Base-by-base conservation (phyloP, 75 land plant species). In the Pinus tabuliformis region DNA sequence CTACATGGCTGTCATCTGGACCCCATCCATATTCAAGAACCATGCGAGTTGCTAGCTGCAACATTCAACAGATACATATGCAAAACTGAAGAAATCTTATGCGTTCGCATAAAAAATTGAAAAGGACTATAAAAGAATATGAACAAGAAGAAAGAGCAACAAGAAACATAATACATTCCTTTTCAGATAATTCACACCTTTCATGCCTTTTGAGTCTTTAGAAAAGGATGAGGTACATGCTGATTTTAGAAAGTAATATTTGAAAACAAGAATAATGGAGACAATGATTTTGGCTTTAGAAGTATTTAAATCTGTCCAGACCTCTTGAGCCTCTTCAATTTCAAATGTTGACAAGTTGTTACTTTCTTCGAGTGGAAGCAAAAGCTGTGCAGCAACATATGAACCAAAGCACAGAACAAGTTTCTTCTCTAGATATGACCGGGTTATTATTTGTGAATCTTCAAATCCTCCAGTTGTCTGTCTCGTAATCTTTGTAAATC, bases 1-100 rank as follows among this genome's bases (percentile, higher is more conserved):
- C 82, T 60, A 88, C 77, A 37, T 83, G 88, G 83, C 88, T 89
- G 82, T 88, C 94, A 86, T 94, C 95, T 36, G 92, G 93, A 12
- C 90, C 90, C 99, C 99, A 97, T 12, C 99, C 99, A 84, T 84
- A 92, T 78, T 97, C 88, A 86, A 94, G 77, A 70, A 97, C 98
- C 99, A 97, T 97, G 57, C 80, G 64, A 11, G 93, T 86, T 9
- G 98, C 97, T 80, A 94, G 89, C 98, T 94, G 91, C 66, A 75
- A 70, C 54, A 49, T 49, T 49, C 54, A 49, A 49, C 54, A 49
- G 12, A 49, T 49, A 49, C 12, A 49, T 9, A 49, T 9, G 54
- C 12, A 49, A 49, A 9, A 49, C 54, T 9, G 11, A 49, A 49
- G 11, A 49, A 8, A 49, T 12, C 12, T 49, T 49, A 49, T 49